Evolutionary conservation across 1,139 yeast genomes (phyloP), one percentile per base, ranked within the genome.

Genomic region (Taphrina betulina): DNA sequence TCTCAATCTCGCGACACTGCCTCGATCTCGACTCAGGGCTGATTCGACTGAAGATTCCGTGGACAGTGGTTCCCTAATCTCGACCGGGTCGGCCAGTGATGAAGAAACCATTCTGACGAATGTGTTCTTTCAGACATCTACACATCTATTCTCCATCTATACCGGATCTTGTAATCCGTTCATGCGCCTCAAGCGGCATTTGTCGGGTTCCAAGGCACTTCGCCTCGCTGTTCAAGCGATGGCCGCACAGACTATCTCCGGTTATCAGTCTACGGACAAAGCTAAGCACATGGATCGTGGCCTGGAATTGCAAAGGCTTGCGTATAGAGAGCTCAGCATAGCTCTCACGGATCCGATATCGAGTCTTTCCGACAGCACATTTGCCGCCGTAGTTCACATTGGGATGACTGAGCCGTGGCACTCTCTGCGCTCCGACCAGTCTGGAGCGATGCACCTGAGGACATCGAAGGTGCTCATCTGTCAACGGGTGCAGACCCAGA

Each of bases 381-480:
- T 50, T 33, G 54, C 54, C n/a, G 45, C 54, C 16, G 24, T 50
- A 12, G 46, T 50, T 4, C 54, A 50, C 37, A 40, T 50, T 24
- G 54, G 54, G 19, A 50, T 50, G 54, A 40, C 54, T 3, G 54
- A 50, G 14, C 54, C 54, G 14, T 50, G 54, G 54, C 54, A 50
- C 17, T 31, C 45, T 23, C 44, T 50, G 41, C 54, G 54, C 26
- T 38, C 46, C 19, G 33, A 42, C 24, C 46, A 50, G 46, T 38
- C 46, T 3, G 54, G 54, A 3, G 54, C 46, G n/a, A 40, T 50
- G 46, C 54, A 50, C 24, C 46, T 50, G 24, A 40, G 43, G 26
- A 50, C 54, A n/a, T 38, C 45, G 19, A 50, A 50, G 31, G 54
- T 50, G 16, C 46, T 50, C 36, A 50, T 50, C 37, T 50, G 54